A percentile compares a stretch with the other conserved stretches of the same genome.
Evolutionary conservation across 2,329 filamentous ascomycete species (phyloP).

Genomic region (Penicillium glabrum): DNA sequence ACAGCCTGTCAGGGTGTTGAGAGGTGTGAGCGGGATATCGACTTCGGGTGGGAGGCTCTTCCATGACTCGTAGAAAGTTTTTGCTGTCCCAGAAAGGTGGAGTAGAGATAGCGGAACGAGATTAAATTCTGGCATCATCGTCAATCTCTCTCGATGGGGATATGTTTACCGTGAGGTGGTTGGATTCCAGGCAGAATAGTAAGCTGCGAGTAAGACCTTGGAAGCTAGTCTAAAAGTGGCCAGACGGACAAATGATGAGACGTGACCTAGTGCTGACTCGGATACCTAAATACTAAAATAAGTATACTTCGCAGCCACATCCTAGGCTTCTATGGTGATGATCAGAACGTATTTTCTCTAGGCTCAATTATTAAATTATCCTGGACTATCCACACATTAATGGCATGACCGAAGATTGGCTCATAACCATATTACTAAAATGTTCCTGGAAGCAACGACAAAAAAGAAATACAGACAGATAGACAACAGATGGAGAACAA

Average conservation of each 20-base stretch:
- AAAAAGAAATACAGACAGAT: constrained; percentile 3
- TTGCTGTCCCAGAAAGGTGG: not conserved
- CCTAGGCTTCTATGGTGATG: constrained; percentile 3
- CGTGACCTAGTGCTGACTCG: too few species aligned
- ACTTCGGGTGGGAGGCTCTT: not conserved
- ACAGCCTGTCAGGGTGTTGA: not conserved
- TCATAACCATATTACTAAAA: not conserved
- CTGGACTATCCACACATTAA: constrained; percentile 1
- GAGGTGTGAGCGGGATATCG: not conserved
- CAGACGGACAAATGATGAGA: too few species aligned
- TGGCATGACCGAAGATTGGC: not conserved
- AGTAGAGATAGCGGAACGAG: not conserved
- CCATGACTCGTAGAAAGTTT: not conserved
- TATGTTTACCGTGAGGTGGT: not conserved
- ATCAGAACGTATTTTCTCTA: not conserved
- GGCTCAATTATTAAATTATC: constrained; percentile 7
- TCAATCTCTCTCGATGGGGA: not conserved
- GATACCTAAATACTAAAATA: not conserved
- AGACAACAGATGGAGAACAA: not conserved
- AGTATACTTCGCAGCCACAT: constrained; percentile 7
- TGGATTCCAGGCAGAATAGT: not conserved
- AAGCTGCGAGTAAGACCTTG: too few species aligned
- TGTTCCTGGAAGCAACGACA: not conserved
- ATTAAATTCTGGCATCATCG: not conserved
- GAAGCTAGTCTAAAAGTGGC: too few species aligned